Evolutionary conservation across 169 alveolate species (phyloP).

Genomic region (Eimeria nieschulzi): DNA sequence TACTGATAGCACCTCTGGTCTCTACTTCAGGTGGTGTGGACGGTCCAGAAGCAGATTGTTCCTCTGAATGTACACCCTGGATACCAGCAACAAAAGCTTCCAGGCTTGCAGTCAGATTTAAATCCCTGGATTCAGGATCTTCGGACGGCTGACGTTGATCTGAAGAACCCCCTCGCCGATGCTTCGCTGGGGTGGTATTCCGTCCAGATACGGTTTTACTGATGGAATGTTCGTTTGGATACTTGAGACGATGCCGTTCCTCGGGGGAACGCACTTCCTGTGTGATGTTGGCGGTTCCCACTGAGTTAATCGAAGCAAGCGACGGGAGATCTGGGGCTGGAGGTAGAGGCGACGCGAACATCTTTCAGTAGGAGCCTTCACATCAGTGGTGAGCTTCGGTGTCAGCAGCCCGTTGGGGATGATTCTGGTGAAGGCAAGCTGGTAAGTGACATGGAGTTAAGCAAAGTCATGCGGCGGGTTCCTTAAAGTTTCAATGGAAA

Average conservation of each 20-base stretch:
- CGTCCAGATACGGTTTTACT: neutral
- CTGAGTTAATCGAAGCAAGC: slow-evolving; percentile 14
- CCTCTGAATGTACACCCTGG: slow-evolving; percentile 27
- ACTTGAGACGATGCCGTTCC: slow-evolving; percentile 23
- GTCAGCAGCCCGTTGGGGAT: too few species aligned
- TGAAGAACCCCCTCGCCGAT: neutral
- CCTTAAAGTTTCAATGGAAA: slow-evolving; percentile 20
- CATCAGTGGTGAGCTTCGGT: neutral
- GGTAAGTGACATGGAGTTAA: neutral
- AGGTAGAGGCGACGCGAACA: slow-evolving; percentile 61
- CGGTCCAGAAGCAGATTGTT: neutral
- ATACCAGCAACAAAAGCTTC: slow-evolving; percentile 52
- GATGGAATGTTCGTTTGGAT: neutral
- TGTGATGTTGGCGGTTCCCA: neutral
- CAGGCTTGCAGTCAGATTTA: slow-evolving; percentile 53
- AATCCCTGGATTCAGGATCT: slow-evolving; percentile 32
- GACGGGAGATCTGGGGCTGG: slow-evolving; percentile 51
- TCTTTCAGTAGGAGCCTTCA: slow-evolving; percentile 20
- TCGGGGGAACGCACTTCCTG: neutral
- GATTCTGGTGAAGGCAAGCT: neutral
- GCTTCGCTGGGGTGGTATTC: neutral
- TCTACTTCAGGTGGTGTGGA: neutral
- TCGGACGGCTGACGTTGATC: slow-evolving; percentile 31
- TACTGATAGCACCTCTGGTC: neutral
- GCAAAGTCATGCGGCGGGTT: slow-evolving; percentile 7